A percentile compares a stretch with the other conserved stretches of the same genome.
Conservation (phyloP, 495 filamentous ascomycete species). For the Penicillium coffeae region DNA sequence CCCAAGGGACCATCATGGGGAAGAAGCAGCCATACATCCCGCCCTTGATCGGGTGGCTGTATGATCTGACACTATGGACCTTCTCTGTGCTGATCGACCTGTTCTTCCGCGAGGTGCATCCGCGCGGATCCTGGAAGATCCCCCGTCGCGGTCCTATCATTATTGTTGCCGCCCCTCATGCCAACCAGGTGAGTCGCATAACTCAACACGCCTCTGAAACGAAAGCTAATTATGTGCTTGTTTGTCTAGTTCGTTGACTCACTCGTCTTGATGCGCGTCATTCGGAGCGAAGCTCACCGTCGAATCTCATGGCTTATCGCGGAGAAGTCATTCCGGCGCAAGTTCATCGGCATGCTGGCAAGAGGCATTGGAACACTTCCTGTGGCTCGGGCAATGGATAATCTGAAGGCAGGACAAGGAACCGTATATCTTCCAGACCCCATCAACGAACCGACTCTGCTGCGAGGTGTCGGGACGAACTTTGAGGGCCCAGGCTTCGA, state of each 20-base stretch:
- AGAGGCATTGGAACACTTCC: constrained; percentile 78
- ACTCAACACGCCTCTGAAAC: not conserved
- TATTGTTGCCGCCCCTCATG: constrained; percentile 97
- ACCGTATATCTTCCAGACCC: constrained; percentile 91
- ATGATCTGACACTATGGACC: constrained; percentile 76
- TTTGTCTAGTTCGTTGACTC: constrained; percentile 83
- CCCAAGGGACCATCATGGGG: constrained; percentile 19
- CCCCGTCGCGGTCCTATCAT: constrained; percentile 84
- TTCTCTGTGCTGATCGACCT: constrained; percentile 85
- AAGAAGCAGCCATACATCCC: constrained; percentile 54
- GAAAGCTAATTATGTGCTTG: constrained; percentile 4
- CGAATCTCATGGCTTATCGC: constrained; percentile 90
- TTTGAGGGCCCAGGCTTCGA: constrained; percentile 72
- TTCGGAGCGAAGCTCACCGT: constrained; percentile 78
- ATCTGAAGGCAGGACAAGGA: constrained; percentile 72
- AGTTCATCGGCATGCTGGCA: constrained; percentile 80
- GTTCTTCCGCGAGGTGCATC: constrained; percentile 97
- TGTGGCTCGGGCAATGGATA: constrained; percentile 85
- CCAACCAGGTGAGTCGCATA: constrained; percentile 72
- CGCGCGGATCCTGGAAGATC: constrained; percentile 88
- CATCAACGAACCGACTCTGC: constrained; percentile 72
- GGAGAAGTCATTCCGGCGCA: constrained; percentile 84
- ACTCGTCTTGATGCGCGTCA: constrained; percentile 84
- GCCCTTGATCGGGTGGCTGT: constrained; percentile 69
- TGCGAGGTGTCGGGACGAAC: constrained; percentile 82